Percentiles rank a stretch among this genome's conserved stretches.
phyloP scores from a whole-genome alignment of 148 eudicot genomes.

The Fagopyrum esculentum region DNA sequence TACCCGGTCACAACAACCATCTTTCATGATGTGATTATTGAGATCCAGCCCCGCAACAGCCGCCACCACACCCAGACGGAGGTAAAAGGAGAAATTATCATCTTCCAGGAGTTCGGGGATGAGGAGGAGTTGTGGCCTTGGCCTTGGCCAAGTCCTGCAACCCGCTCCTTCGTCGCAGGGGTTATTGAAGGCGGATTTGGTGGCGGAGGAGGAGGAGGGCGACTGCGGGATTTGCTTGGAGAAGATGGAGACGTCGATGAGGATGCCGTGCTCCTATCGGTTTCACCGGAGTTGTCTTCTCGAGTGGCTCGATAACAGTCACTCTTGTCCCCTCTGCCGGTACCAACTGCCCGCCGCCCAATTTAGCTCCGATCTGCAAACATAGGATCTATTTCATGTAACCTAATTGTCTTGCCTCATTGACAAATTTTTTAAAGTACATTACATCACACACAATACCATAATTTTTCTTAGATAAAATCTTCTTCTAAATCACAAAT shows the following conservation, averaged over 20 bases:
- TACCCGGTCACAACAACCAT: neutral
- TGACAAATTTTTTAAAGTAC: too few species aligned
- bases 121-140: neutral
- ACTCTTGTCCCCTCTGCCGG: neutral
- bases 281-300: neutral
- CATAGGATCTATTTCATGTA: too few species aligned
- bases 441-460: too few species aligned
- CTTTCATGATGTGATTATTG: neutral
- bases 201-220: neutral
- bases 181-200: neutral
- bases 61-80: neutral
- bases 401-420: too few species aligned
- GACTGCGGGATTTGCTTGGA: neutral
- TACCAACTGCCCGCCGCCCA: neutral
- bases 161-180: neutral
- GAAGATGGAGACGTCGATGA: neutral
- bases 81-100: neutral
- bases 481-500: too few species aligned
- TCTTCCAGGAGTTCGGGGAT: too few species aligned
- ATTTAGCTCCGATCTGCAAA: too few species aligned
- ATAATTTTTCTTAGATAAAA: too few species aligned
- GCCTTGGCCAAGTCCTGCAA: neutral
- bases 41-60: neutral
- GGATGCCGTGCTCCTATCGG: neutral
- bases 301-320: neutral